Conservation (phyloP, 352 stramenopile genomes). For the Saprolegnia parasitica region DNA sequence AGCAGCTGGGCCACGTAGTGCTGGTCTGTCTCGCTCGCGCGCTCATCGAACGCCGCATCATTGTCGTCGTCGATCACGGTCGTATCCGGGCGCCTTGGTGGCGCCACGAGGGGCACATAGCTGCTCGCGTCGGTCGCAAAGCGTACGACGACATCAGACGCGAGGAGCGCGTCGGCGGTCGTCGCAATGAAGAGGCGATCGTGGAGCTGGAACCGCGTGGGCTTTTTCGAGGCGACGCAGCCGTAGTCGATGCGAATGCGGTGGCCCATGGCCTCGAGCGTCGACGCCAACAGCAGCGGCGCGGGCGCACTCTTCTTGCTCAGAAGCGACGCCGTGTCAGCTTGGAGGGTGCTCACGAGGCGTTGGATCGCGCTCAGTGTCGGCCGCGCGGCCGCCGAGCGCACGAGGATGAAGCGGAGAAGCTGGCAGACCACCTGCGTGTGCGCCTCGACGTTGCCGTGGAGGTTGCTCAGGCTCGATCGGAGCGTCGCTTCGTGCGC, state of each 20-base stretch:
- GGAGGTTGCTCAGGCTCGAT: conserved; percentile 24
- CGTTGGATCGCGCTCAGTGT: background rate
- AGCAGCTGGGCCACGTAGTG: background rate
- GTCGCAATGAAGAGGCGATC: background rate
- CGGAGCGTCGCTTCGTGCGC: conserved; percentile 44
- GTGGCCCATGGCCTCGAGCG: background rate
- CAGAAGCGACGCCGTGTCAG: background rate
- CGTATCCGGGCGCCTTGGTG: background rate
- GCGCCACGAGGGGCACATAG: background rate
- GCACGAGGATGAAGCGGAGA: background rate
- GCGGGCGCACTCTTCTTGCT: background rate
- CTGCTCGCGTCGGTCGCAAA: background rate
- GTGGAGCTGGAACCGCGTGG: background rate
- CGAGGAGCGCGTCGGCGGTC: background rate
- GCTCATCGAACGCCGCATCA: background rate
- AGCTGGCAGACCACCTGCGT: background rate
- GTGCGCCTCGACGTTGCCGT: background rate
- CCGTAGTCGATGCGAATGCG: background rate
- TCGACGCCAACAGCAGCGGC: background rate
- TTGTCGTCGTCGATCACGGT: background rate
- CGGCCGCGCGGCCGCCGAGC: background rate
- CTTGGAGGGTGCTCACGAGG: background rate
- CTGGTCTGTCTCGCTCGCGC: background rate
- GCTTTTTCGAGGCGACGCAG: background rate
- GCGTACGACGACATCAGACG: background rate